Evolutionary conservation across 345 rosid species (phyloP).

Genomic region (Dimocarpus longan): DNA sequence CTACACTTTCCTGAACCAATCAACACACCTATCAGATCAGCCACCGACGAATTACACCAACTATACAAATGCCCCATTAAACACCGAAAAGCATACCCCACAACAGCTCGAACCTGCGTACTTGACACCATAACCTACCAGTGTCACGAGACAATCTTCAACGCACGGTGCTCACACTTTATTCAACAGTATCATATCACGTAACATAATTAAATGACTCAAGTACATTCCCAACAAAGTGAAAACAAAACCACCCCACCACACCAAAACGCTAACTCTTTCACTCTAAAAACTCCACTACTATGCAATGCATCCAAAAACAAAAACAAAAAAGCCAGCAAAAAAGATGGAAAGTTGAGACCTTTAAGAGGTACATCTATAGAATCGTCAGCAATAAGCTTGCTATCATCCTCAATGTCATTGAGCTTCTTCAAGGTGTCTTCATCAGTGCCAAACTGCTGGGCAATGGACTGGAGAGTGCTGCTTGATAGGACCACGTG

Average conservation of each 20-base stretch:
- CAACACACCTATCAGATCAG: background rate
- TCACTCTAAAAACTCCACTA: background rate
- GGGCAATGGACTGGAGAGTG: constrained; percentile 35
- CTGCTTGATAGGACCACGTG: constrained; percentile 37
- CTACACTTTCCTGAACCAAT: background rate
- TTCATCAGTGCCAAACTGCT: constrained; percentile 25
- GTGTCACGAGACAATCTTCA: background rate
- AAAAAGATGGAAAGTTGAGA: background rate
- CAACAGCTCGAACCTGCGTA: background rate
- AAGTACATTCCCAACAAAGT: background rate
- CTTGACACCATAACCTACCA: background rate
- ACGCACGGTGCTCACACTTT: background rate
- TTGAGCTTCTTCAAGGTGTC: constrained; percentile 31
- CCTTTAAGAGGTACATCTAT: constrained; percentile 49
- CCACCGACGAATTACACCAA: background rate
- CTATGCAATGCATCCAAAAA: background rate
- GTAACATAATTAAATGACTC: background rate
- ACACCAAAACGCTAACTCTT: background rate
- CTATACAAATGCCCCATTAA: background rate
- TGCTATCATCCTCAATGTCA: constrained; percentile 23
- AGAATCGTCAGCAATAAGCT: constrained; percentile 22
- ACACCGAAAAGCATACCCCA: background rate
- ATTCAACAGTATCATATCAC: too few relatives aligned
- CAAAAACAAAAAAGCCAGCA: background rate
- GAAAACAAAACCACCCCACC: background rate